Percentiles rank a stretch among this genome's conserved stretches.
Conservation (phyloP, 1,284 basidiomycete genomes). For the Ganoderma lingzhi region DNA sequence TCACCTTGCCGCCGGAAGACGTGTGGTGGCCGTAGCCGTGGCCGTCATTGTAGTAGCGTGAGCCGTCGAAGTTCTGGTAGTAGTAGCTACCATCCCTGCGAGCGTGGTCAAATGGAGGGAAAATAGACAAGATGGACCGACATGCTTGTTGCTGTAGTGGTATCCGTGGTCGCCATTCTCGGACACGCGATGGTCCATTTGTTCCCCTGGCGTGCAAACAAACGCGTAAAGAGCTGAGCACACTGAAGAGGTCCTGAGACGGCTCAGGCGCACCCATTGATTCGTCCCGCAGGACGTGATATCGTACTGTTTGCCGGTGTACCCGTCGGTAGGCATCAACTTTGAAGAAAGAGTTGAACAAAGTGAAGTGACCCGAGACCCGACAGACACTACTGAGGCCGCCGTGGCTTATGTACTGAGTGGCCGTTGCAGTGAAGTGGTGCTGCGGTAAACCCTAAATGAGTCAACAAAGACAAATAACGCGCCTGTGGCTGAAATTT, state of each 20-base stretch:
- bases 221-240: background rate
- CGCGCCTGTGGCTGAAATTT: slow-evolving; percentile 19
- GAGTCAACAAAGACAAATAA: slow-evolving; percentile 18
- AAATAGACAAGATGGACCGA: background rate
- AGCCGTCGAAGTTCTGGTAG: slow-evolving; percentile 38
- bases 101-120: background rate
- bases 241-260: background rate
- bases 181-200: slow-evolving; percentile 37
- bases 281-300: slow-evolving; percentile 37
- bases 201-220: slow-evolving; percentile 35
- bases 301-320: slow-evolving; percentile 28
- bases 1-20: slow-evolving; percentile 24
- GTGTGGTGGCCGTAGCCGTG: slow-evolving; percentile 34
- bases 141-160: slow-evolving; percentile 42
- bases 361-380: background rate
- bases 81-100: slow-evolving; percentile 39
- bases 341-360: background rate
- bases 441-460: background rate
- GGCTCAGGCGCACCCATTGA: slow-evolving; percentile 30
- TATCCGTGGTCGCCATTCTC: slow-evolving; percentile 35
- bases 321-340: slow-evolving; percentile 20
- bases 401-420: background rate
- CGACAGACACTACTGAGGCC: background rate
- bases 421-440: background rate
- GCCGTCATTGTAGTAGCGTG: slow-evolving; percentile 38